Percentiles rank a stretch among this genome's conserved stretches.
These are phyloP conservation scores for Pseudozyma sp. DNA, from an alignment of 1,284 basidiomycete genomes.

Conservation along the genomic window DNA sequence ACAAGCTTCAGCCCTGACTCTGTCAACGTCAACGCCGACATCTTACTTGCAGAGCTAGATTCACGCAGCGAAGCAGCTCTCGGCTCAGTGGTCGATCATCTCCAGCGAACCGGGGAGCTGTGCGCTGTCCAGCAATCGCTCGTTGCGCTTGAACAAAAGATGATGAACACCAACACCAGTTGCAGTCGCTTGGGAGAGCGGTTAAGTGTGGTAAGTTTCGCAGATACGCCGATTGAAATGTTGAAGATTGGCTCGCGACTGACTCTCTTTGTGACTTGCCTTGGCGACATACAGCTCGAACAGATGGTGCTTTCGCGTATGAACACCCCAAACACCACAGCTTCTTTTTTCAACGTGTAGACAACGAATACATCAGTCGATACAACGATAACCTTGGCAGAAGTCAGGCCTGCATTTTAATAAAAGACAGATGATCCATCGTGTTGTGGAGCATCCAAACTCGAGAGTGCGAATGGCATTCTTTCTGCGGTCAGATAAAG, in stretches of 20 bases:
- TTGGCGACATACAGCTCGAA: conserved; percentile 13
- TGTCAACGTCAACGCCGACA: background rate
- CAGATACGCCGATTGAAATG: too few species aligned
- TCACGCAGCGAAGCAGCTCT: conserved; percentile 5
- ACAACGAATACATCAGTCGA: too few species aligned
- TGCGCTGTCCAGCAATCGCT: conserved; percentile 26
- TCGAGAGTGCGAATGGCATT: conserved; percentile 6
- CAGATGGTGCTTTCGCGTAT: conserved; percentile 17
- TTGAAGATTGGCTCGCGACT: background rate
- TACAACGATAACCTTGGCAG: too few species aligned
- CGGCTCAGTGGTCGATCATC: conserved; percentile 3
- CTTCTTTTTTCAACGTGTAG: background rate
- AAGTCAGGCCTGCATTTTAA: too few species aligned
- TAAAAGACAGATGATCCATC: background rate
- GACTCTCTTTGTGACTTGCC: background rate
- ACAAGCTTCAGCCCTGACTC: background rate
- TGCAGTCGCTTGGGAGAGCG: conserved; percentile 13
- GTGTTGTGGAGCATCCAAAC: background rate
- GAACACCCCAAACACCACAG: conserved; percentile 7
- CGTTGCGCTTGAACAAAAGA: conserved; percentile 11
- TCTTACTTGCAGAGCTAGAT: background rate
- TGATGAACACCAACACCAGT: conserved; percentile 12
- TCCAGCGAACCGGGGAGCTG: conserved; percentile 27
- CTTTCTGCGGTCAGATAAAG: too few species aligned
- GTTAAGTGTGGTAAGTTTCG: conserved; percentile 20